phyloP scores from a whole-genome alignment of 805 yeast species.

The Wickerhamiella kurtzmanii region DNA sequence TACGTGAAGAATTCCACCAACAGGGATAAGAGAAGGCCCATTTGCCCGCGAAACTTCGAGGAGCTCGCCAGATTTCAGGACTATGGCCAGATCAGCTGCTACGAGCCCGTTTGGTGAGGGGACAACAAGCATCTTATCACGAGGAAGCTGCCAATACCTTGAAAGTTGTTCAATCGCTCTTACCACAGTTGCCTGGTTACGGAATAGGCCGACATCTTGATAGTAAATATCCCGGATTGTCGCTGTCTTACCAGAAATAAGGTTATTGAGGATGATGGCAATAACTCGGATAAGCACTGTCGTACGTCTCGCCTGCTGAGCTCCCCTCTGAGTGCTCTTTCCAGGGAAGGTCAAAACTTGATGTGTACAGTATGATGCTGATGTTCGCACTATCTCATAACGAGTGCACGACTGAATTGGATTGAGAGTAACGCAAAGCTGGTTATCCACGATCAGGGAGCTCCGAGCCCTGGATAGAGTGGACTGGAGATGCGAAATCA shows the following conservation, averaged over 20 bases:
- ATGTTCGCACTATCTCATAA: background rate
- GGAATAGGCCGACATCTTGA: constrained; percentile 40
- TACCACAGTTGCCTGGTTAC: constrained; percentile 33
- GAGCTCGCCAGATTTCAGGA: constrained; percentile 9
- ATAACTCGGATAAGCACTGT: constrained; percentile 12
- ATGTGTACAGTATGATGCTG: background rate
- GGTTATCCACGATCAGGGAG: background rate
- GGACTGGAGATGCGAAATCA: background rate
- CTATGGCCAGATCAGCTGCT: constrained; percentile 27
- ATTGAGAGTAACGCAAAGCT: background rate
- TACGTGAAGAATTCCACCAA: constrained; percentile 19
- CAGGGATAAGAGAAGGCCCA: constrained; percentile 26
- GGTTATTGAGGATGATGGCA: constrained; percentile 12
- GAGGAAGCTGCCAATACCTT: constrained; percentile 27
- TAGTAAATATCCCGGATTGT: constrained; percentile 49
- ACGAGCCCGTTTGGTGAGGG: constrained; percentile 48
- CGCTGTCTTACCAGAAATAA: constrained; percentile 10
- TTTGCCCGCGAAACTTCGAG: constrained; percentile 14
- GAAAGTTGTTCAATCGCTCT: constrained; percentile 29
- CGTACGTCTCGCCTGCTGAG: background rate
- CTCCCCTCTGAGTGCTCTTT: background rate
- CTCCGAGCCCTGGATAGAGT: background rate
- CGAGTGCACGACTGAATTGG: background rate
- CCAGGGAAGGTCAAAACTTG: background rate
- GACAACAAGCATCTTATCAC: constrained; percentile 31